Percentiles rank a stretch among this genome's conserved stretches.
Evolutionary conservation across 352 stramenopile species (phyloP).

Genomic region (Stramenopiles sp.): DNA sequence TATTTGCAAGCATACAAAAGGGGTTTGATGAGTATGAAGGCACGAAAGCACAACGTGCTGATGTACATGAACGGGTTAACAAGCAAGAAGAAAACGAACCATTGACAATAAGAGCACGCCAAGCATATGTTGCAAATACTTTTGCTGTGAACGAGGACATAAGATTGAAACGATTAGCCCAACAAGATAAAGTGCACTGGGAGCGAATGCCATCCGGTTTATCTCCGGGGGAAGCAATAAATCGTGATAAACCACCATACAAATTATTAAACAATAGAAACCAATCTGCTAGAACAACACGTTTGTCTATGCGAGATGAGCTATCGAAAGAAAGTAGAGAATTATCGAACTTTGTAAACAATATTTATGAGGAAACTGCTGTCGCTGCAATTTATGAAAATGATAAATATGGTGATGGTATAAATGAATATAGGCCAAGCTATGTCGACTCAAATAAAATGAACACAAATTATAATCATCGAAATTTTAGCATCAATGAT

Average conservation of each 20-base stretch:
- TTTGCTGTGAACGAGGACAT: background rate
- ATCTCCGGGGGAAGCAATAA: too few relatives aligned
- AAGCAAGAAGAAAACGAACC: background rate
- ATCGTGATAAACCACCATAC: background rate
- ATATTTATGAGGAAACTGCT: background rate
- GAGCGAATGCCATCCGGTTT: background rate
- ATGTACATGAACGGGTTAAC: background rate
- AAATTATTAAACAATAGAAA: background rate
- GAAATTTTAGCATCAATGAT: too few relatives aligned
- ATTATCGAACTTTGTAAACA: background rate
- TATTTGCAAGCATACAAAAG: background rate
- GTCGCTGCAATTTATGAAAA: background rate
- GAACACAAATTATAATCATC: too few relatives aligned
- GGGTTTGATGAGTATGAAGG: background rate
- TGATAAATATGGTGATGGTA: background rate
- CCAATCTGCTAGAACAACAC: background rate
- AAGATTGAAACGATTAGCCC: background rate
- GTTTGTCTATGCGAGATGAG: background rate
- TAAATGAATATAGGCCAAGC: background rate
- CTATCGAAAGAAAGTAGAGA: background rate
- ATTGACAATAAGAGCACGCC: background rate
- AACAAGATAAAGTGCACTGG: background rate
- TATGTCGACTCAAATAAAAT: too few relatives aligned
- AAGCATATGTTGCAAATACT: background rate
- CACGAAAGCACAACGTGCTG: background rate